phyloP scores from a whole-genome alignment of 768 basidiomycete species.

The Termitomyces sp. region DNA sequence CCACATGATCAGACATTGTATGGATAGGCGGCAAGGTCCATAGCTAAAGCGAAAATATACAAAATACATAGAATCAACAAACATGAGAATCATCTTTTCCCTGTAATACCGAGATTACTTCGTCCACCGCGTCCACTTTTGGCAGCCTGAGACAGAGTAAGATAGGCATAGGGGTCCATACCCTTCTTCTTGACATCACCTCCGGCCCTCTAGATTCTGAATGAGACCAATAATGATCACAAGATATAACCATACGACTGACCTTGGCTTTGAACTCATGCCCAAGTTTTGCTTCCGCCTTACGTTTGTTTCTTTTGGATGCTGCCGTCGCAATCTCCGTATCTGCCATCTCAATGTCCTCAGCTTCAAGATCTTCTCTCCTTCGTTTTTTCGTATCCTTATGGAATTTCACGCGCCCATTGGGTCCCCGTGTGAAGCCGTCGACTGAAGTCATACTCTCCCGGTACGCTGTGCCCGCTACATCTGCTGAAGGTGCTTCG shows the following conservation, averaged over 20 bases:
- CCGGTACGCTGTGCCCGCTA: constrained; percentile 75
- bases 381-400: constrained; percentile 95
- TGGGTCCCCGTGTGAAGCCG: constrained; percentile 80
- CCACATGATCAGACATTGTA: constrained; percentile 71
- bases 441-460: constrained; percentile 82
- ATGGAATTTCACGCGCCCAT: constrained; percentile 90
- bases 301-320: constrained; percentile 52
- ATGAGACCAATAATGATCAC: constrained; percentile 5
- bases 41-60: constrained; percentile 2
- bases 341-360: constrained; percentile 77
- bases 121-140: constrained; percentile 43
- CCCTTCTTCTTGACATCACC: constrained; percentile 89
- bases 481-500: constrained; percentile 37
- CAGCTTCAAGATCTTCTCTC: constrained; percentile 57
- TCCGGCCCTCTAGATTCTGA: constrained; percentile 71
- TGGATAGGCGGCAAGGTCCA: constrained; percentile 32
- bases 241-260: constrained; percentile 18
- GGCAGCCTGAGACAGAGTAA: constrained; percentile 78
- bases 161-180: constrained; percentile 89
- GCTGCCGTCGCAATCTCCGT: constrained; percentile 38
- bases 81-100: constrained; percentile 43
- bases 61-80: constrained; percentile 9
- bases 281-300: constrained; percentile 50
- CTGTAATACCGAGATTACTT: constrained; percentile 49
- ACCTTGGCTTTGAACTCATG: constrained; percentile 97